Percentiles rank a stretch among this genome's conserved stretches.
phyloP scores from a whole-genome alignment of 148 eudicot species.

The Rhododendron mucronatum region DNA sequence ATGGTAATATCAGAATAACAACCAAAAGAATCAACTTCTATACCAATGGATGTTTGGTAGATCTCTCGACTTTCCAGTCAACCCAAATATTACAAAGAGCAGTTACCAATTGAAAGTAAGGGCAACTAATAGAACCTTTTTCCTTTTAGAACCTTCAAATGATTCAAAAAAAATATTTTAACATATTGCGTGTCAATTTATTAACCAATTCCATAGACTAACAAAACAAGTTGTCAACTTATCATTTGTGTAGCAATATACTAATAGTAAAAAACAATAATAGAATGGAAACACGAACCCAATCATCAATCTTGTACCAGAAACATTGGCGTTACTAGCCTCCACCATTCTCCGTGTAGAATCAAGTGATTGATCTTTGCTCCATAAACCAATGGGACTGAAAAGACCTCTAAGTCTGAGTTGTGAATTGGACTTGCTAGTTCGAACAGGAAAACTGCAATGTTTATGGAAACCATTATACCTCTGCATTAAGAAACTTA shows the following conservation, averaged over 20 bases:
- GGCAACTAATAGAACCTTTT: not conserved
- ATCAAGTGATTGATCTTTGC: constrained; percentile 84
- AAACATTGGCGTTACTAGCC: constrained; percentile 94
- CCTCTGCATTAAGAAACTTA: constrained; percentile 49
- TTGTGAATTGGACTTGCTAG: constrained; percentile 70
- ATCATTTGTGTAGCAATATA: not conserved
- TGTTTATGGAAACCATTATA: constrained; percentile 52
- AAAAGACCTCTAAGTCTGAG: constrained; percentile 51
- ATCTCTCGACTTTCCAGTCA: not conserved
- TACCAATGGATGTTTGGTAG: not conserved
- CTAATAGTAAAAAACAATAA: constrained; percentile 16
- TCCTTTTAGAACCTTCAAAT: not conserved
- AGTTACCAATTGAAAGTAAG: not conserved
- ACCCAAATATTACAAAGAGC: not conserved
- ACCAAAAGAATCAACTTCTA: not conserved
- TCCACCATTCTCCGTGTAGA: constrained; percentile 85
- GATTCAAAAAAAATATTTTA: not conserved
- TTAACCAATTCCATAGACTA: not conserved
- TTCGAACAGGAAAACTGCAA: constrained; percentile 76
- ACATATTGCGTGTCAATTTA: not conserved
- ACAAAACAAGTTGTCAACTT: not conserved
- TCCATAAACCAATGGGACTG: constrained; percentile 69
- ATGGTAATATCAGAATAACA: not conserved
- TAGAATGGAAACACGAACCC: constrained; percentile 58
- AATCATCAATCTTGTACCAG: constrained; percentile 83